Conservation (phyloP, 1,284 basidiomycete genomes). For the Microbotryum scabiosae region DNA sequence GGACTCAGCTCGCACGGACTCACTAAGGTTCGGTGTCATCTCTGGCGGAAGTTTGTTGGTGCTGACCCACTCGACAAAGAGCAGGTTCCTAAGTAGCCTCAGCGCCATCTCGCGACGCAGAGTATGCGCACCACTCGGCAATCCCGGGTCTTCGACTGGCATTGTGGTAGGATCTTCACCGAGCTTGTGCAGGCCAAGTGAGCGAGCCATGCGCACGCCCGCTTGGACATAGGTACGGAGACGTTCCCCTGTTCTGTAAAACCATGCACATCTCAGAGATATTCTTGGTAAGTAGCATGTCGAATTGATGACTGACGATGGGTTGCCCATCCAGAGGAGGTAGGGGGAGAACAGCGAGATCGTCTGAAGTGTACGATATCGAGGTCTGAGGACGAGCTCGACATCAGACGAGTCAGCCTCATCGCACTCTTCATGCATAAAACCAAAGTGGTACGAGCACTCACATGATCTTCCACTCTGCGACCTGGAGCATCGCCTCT, state of each 20-base stretch:
- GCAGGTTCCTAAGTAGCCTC: constrained; percentile 12
- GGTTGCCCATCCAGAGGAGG: constrained; percentile 3
- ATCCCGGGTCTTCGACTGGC: constrained; percentile 20
- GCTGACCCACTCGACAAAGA: constrained; percentile 15
- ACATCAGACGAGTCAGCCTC: neutral
- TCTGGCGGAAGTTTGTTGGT: neutral
- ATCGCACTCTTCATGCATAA: too few relatives aligned
- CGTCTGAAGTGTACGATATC: constrained; percentile 18
- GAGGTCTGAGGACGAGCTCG: neutral
- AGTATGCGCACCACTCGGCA: constrained; percentile 14
- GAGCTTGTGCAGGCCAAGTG: constrained; percentile 25
- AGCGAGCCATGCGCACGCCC: constrained; percentile 7
- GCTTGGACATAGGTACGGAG: constrained; percentile 6
- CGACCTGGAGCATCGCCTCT: constrained; percentile 18
- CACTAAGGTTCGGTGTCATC: constrained; percentile 8
- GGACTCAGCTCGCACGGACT: neutral
- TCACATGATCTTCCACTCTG: constrained; percentile 16
- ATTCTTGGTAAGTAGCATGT: neutral
- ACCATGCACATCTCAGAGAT: too few relatives aligned
- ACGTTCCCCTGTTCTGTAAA: neutral
- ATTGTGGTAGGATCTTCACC: constrained; percentile 21
- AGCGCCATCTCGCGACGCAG: constrained; percentile 22
- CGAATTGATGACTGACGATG: constrained; percentile 2
- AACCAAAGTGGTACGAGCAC: too few relatives aligned
- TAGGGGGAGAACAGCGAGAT: constrained; percentile 13